Conservation (phyloP, 140 eudicot genomes). For the Erigeron philadelphicus region DNA sequence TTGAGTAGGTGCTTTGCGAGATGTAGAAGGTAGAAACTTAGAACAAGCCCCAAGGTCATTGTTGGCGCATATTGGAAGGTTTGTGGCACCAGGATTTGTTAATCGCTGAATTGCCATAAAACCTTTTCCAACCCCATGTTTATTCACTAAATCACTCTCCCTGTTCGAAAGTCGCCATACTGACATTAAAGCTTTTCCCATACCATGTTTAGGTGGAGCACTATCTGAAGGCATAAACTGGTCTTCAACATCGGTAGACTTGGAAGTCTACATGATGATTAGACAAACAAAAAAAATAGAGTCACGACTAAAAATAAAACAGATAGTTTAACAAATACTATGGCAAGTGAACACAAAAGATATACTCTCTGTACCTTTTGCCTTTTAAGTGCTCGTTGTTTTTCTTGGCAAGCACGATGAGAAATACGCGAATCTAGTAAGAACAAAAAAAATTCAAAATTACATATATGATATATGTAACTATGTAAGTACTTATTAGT, state of each 20-base stretch:
- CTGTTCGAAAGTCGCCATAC: constrained; percentile 37
- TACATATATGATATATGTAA: constrained; percentile 15
- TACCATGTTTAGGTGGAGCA: constrained; percentile 56
- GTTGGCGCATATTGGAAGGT: constrained; percentile 34
- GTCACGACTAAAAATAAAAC: neutral
- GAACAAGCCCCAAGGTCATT: constrained; percentile 29
- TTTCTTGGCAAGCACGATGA: constrained; percentile 49
- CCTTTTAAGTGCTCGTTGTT: constrained; percentile 45
- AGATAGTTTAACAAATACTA: constrained; percentile 8
- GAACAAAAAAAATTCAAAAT: constrained; percentile 12
- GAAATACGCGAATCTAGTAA: constrained; percentile 42
- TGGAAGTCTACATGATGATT: constrained; percentile 36
- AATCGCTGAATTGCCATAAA: constrained; percentile 56
- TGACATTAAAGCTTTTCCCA: constrained; percentile 89
- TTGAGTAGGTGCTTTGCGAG: constrained; percentile 29
- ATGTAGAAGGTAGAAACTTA: constrained; percentile 28
- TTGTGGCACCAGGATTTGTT: constrained; percentile 35
- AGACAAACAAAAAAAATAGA: constrained; percentile 6
- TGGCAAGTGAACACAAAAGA: neutral
- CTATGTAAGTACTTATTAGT: too few species aligned
- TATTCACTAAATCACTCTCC: constrained; percentile 33
- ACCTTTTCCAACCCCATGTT: constrained; percentile 91
- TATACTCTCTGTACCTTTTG: constrained; percentile 51
- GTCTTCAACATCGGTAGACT: constrained; percentile 34
- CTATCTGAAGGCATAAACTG: constrained; percentile 28